phyloP scores from a whole-genome alignment of 164 flowering plant genomes.

The Akebia trifoliata region DNA sequence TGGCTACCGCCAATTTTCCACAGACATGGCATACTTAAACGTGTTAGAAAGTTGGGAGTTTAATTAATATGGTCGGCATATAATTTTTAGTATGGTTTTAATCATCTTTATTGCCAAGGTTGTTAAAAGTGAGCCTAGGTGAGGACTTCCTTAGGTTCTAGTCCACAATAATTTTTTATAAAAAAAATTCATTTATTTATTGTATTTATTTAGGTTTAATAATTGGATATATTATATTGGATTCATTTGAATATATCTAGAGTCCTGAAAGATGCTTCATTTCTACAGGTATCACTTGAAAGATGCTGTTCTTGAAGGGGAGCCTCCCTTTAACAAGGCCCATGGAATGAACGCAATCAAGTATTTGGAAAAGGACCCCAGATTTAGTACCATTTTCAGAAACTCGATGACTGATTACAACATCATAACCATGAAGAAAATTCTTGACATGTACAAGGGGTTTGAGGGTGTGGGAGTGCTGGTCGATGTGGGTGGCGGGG shows the following conservation, averaged over 20 bases:
- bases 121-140: no score
- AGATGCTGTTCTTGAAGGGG: slow-evolving; percentile 39
- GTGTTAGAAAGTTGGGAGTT: no score
- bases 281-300: slow-evolving; percentile 27
- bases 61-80: no score
- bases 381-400: slow-evolving; percentile 21
- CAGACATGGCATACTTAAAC: no score
- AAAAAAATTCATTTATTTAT: no score
- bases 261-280: no score
- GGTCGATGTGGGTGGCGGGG: slow-evolving; percentile 40
- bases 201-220: background rate
- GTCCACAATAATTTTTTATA: no score
- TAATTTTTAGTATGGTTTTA: no score
- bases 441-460: slow-evolving; percentile 28
- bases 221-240: background rate
- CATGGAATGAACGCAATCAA: slow-evolving; percentile 26
- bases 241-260: no score
- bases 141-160: no score
- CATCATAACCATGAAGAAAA: slow-evolving; percentile 13
- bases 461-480: slow-evolving; percentile 22
- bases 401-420: slow-evolving; percentile 12
- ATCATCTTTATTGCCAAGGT: no score
- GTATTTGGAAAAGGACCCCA: slow-evolving; percentile 15
- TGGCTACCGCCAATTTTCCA: no score
- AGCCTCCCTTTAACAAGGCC: slow-evolving; percentile 31